Base-by-base conservation (phyloP, 2,329 filamentous ascomycete species). In the Blumeria hordei region DNA sequence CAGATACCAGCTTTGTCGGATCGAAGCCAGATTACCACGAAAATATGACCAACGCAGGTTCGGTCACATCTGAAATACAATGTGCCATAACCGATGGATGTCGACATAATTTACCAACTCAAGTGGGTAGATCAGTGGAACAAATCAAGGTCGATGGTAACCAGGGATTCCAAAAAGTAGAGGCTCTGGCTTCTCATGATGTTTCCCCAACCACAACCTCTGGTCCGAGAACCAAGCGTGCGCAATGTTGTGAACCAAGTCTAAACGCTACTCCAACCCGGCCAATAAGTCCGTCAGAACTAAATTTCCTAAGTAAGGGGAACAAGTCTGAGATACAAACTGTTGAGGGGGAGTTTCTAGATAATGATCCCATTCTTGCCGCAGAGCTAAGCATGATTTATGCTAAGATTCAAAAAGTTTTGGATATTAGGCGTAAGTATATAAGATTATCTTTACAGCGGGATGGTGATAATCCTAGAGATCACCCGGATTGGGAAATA, bases 341-440 rank as follows among this genome's bases (percentile, higher is more conserved):
- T 32, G 14, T 16, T 14, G 47, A 32, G 18, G n/a, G 3, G 4
- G 80, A 8, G 78, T 83, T 61, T 79, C 80, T 47, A 76, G 21
- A 83, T 55, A 81, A 77, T 49, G 86, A 93, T 62, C 78, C 83
- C 41, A 81, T 83, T 54, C 83, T 96, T 60, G 87, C 86, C 1
- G 75, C 83, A 2, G 92, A 98, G 68, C 71, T 98, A 59, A 80
- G 78, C 62, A 76, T 79, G 18, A 95, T 98, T 60, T 95, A 93
- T 63, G 81, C 80, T 60, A 93, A 92, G 61, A 87, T 98, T 55
- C 85, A 94, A 66, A 83, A 83, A 60, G 78, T 96, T n/a, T 69
- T 95, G 49, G 86, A 95, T 62, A 73, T 88, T 43, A 80, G 92
- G 57, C 81, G 88, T 66, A 93, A 87, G 63, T 98, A 96, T 68